Conservation (phyloP, 1,139 yeast species). For the Diutina ranongensis region DNA sequence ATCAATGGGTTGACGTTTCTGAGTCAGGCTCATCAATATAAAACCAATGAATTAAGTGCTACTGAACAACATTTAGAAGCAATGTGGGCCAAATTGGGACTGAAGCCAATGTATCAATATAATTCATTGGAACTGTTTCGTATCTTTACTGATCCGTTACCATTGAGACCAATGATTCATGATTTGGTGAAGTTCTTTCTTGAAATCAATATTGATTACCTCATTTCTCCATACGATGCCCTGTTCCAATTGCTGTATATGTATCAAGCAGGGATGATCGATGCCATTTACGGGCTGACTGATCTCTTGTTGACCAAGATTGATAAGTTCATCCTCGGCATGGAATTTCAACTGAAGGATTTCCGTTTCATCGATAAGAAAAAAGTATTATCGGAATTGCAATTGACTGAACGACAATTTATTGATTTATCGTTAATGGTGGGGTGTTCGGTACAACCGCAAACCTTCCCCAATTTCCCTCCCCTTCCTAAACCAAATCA, state of each 20-base stretch:
- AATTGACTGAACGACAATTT: conserved; percentile 52
- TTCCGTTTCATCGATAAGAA: conserved; percentile 57
- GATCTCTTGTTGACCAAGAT: conserved; percentile 57
- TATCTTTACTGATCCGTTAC: conserved; percentile 33
- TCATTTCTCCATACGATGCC: conserved; percentile 77
- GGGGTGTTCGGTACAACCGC: conserved; percentile 70
- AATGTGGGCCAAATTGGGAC: conserved; percentile 33
- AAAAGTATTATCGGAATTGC: conserved; percentile 49
- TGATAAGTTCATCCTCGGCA: conserved; percentile 60
- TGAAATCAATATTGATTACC: conserved; percentile 46
- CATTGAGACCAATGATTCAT: conserved; percentile 37
- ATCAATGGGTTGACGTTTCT: conserved; percentile 45
- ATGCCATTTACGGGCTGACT: conserved; percentile 76
- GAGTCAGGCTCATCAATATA: conserved; percentile 18
- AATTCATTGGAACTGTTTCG: conserved; percentile 31
- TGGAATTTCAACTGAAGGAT: conserved; percentile 55
- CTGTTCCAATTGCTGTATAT: conserved; percentile 75
- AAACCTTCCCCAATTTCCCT: conserved; percentile 47
- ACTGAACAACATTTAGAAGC: conserved; percentile 35
- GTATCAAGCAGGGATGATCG: conserved; percentile 43
- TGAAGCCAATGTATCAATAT: conserved; percentile 16
- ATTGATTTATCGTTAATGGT: conserved; percentile 65
- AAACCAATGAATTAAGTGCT: conserved; percentile 30
- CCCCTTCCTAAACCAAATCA: conserved; percentile 36
- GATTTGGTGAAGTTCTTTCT: conserved; percentile 50